Evolutionary conservation across 2,329 filamentous ascomycete species (phyloP), one percentile per base, ranked within the genome.

Genomic region (Torrubiellomyces zombiae): DNA sequence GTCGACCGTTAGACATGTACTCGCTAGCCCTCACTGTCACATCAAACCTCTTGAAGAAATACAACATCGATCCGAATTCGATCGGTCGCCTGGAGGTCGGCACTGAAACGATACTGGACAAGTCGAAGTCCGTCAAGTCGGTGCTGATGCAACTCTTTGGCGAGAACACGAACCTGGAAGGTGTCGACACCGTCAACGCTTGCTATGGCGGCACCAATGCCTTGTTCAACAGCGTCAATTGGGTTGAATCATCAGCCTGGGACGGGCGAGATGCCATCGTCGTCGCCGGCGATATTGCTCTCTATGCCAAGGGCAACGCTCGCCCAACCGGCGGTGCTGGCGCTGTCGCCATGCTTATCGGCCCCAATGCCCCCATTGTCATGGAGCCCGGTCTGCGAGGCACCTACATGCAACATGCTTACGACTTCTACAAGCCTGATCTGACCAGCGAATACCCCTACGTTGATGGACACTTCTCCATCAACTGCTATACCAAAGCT

Each of bases 351-450:
- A 65, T 86, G 62, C 60, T 86, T 38, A 65, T 86, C 40, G 79
- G 79, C 28, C 78, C 79, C 30, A 60, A 85, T 45, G 79, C 79
- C 26, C 78, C 78, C 28, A 58, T 86, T 34, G 76, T 75, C 32
- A 60, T 77, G 36, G 79, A 86, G 56, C 70, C 79, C 25, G 80
- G 80, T 47, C 68, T 83, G 46, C 74, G 79, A 44, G 79, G 75
- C 47, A 74, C 63, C 42, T 82, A 80, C 61, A 75, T 85, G 72
- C 64, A 74, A 51, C 79, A 86, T 56, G 75, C 74, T 41, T 89
- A 86, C 54, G 79, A 86, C 53, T 86, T 86, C 53, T 86, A 82
- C 71, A 86, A 86, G 72, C 78, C 79, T 43, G 79, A 86, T 53
- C 61, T 86, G 38, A 78, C 78, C 44, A 81, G 75, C 66, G 79